A percentile compares a stretch with the other conserved stretches of the same genome.
Evolutionary conservation across 108 stramenopile species (phyloP).

Genomic region (Fragilaria crotonensis): DNA sequence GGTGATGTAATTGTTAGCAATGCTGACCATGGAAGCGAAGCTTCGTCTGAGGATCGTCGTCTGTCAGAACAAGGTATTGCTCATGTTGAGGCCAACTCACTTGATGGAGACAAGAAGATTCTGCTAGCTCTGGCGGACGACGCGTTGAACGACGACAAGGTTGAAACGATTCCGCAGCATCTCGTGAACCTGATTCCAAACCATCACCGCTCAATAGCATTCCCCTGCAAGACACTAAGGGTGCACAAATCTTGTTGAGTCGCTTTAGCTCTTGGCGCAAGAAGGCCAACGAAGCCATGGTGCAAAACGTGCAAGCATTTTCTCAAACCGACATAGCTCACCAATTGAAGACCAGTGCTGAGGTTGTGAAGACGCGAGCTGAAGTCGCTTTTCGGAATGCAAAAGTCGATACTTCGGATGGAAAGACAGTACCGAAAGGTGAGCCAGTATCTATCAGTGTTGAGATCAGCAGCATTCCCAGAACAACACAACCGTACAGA

Average conservation of each 20-base stretch:
- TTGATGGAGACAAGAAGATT: too few species aligned
- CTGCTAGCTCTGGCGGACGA: too few species aligned
- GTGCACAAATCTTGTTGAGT: slow-evolving; percentile 41
- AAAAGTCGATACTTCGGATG: slow-evolving; percentile 1
- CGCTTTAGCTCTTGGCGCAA: slow-evolving; percentile 30
- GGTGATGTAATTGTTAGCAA: too few species aligned
- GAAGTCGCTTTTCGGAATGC: slow-evolving; percentile 11
- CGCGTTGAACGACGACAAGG: too few species aligned
- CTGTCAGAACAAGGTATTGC: too few species aligned
- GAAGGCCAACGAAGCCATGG: slow-evolving; percentile 22
- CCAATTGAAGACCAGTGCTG: not conserved
- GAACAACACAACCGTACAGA: too few species aligned
- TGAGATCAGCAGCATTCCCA: not conserved
- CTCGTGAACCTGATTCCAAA: too few species aligned
- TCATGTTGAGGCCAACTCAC: too few species aligned
- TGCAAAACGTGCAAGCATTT: slow-evolving; percentile 9
- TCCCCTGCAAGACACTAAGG: slow-evolving; percentile 4
- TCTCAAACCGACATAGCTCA: slow-evolving; percentile 7
- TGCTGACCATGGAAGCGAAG: too few species aligned
- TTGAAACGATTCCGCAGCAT: too few species aligned
- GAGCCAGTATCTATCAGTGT: not conserved
- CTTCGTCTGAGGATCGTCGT: too few species aligned
- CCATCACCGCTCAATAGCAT: too few species aligned
- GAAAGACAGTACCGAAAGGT: slow-evolving; percentile 4
- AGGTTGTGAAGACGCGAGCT: not conserved